Conservation (phyloP, 2,329 filamentous ascomycete genomes). For the Trematosphaeria pertusa region DNA sequence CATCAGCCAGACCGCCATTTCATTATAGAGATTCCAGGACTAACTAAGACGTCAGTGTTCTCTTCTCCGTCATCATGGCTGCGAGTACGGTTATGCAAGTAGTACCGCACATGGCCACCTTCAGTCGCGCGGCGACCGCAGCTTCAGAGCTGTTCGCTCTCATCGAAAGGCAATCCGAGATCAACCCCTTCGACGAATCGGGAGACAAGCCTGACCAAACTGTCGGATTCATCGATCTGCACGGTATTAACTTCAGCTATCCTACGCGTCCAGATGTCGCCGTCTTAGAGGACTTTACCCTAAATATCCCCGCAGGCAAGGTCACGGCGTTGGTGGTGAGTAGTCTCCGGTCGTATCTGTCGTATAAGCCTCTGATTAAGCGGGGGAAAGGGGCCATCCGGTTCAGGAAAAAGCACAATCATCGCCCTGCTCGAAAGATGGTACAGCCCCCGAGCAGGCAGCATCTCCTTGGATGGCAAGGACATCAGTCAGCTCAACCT, state of each 20-base stretch:
- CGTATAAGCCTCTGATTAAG: too few species aligned
- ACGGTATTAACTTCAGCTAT: slow-evolving; percentile 66
- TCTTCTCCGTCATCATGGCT: slow-evolving; percentile 88
- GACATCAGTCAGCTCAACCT: slow-evolving; percentile 57
- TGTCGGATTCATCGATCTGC: background rate
- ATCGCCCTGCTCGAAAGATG: slow-evolving; percentile 91
- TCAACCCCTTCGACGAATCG: slow-evolving; percentile 18
- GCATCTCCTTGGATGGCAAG: slow-evolving; percentile 70
- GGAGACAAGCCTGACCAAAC: slow-evolving; percentile 10
- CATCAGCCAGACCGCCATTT: too few species aligned
- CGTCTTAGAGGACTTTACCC: slow-evolving; percentile 66
- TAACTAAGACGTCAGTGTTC: too few species aligned
- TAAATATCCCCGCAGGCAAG: slow-evolving; percentile 83
- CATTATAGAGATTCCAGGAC: too few species aligned
- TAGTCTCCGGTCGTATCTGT: too few species aligned
- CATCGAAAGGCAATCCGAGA: slow-evolving; percentile 16
- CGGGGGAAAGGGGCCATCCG: too few species aligned
- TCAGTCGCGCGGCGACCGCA: slow-evolving; percentile 20
- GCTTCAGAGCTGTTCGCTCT: slow-evolving; percentile 19
- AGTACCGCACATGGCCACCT: slow-evolving; percentile 16
- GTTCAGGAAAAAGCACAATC: slow-evolving; percentile 91
- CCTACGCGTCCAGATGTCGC: background rate
- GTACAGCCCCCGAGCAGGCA: slow-evolving; percentile 80
- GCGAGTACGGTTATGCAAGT: slow-evolving; percentile 58
- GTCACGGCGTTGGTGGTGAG: slow-evolving; percentile 84